Conservation (phyloP, 768 basidiomycete genomes). For the Leccinum arenicola region DNA sequence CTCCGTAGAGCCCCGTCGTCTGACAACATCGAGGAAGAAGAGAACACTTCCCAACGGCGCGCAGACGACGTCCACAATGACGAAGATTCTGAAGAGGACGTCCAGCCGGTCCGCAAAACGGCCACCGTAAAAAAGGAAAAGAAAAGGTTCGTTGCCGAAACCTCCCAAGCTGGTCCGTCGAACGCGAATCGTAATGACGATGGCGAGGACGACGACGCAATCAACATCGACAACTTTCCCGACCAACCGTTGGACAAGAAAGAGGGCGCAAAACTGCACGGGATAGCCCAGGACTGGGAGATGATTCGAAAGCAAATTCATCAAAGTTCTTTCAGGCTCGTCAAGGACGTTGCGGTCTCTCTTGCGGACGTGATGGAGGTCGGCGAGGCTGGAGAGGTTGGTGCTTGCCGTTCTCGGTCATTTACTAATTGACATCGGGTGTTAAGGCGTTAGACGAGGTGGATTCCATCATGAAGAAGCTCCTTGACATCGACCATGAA, state of each 20-base stretch:
- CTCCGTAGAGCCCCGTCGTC: conserved; percentile 47
- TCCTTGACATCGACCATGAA: conserved; percentile 64
- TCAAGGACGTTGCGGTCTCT: conserved; percentile 52
- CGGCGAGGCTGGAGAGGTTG: conserved; percentile 51
- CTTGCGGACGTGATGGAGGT: conserved; percentile 62
- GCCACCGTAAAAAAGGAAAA: conserved; percentile 30
- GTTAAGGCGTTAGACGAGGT: conserved; percentile 54
- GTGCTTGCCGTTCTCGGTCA: conserved; percentile 8
- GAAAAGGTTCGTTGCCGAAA: conserved; percentile 6
- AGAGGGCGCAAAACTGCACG: conserved; percentile 51
- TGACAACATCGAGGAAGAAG: conserved; percentile 60
- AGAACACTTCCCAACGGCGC: conserved; percentile 35
- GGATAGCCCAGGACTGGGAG: conserved; percentile 63
- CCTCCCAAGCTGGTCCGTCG: conserved; percentile 25
- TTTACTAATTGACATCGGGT: background rate
- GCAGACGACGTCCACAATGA: conserved; percentile 39
- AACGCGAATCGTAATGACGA: conserved; percentile 26
- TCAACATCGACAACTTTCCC: conserved; percentile 59
- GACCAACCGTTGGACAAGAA: conserved; percentile 63
- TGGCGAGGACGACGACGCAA: conserved; percentile 47
- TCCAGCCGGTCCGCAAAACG: conserved; percentile 35
- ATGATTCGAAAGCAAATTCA: conserved; percentile 49
- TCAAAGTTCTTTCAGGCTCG: conserved; percentile 39
- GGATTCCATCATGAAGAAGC: conserved; percentile 63
- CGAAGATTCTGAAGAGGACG: conserved; percentile 38